A percentile compares a stretch with the other conserved stretches of the same genome.
Conservation (phyloP, 2,329 filamentous ascomycete species). For the Aulographum hederae region DNA sequence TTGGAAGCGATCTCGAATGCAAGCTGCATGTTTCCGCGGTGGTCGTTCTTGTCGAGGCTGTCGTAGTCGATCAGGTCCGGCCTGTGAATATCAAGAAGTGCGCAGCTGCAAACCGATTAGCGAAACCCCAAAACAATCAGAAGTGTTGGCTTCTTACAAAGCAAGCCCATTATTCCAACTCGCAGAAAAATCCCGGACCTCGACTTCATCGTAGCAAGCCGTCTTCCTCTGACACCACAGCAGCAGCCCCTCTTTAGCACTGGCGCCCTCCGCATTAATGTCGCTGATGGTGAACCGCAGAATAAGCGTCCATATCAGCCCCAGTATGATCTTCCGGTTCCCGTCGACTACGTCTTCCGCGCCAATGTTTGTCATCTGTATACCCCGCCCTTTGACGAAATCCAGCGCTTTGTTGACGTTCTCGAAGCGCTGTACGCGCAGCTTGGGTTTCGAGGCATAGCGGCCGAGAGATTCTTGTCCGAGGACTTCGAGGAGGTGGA, state of each 20-base stretch:
- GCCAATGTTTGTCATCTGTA: constrained; percentile 96
- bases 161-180: constrained; percentile 98
- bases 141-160: constrained; percentile 32
- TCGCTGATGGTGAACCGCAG: constrained; percentile 95
- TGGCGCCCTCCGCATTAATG: constrained; percentile 96
- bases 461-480: constrained; percentile 87
- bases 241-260: constrained; percentile 84
- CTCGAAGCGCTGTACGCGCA: constrained; percentile 92
- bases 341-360: constrained; percentile 97
- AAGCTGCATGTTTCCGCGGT: constrained; percentile 91
- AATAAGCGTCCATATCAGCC: constrained; percentile 97
- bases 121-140: constrained; percentile 2
- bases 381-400: constrained; percentile 77
- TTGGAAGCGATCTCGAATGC: constrained; percentile 92
- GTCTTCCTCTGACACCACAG: constrained; percentile 98
- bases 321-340: constrained; percentile 92
- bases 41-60: constrained; percentile 79
- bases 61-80: constrained; percentile 97
- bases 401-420: constrained; percentile 93
- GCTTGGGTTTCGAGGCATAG: constrained; percentile 89
- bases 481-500: constrained; percentile 92
- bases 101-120: constrained; percentile 54
- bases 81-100: constrained; percentile 86
- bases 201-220: constrained; percentile 92
- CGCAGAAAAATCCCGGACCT: constrained; percentile 81